A percentile compares a stretch with the other conserved stretches of the same genome.
These are phyloP conservation scores for Trichosanthes truncata DNA, from an alignment of 306 rosid genomes.

Conservation along the genomic window DNA sequence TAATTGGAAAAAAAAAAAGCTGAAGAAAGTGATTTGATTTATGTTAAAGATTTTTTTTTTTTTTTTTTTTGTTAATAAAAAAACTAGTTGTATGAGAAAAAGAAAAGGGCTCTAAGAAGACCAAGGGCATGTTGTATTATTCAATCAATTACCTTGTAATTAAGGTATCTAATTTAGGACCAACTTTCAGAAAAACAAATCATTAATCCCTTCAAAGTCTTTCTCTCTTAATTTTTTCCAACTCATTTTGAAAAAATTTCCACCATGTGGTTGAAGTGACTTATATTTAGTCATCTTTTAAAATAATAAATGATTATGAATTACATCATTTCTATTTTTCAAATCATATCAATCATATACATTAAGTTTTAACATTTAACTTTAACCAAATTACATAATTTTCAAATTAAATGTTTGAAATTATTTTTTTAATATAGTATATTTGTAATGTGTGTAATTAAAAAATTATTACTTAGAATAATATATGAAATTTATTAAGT, in stretches of 20 bases:
- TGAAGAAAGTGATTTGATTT: background rate
- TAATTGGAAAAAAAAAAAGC: background rate
- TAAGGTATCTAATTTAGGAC: conserved; percentile 7
- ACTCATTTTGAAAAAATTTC: background rate
- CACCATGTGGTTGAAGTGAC: background rate
- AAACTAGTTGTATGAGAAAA: background rate
- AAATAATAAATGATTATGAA: background rate
- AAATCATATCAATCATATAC: background rate
- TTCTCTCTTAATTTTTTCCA: background rate
- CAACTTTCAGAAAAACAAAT: background rate
- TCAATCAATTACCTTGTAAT: background rate
- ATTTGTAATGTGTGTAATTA: background rate
- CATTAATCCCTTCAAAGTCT: background rate
- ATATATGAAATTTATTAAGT: background rate
- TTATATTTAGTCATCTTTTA: background rate
- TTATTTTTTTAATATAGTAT: background rate
- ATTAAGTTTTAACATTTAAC: background rate
- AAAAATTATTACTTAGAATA: background rate
- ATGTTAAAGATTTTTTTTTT: background rate
- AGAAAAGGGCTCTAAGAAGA: background rate
- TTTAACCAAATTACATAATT: background rate
- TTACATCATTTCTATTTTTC: background rate
- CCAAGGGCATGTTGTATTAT: background rate
- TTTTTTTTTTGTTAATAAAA: background rate
- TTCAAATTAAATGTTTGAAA: background rate